These are phyloP conservation scores for Lachnellula cervina DNA, from an alignment of 2,329 filamentous ascomycete species.

Conservation along the genomic window DNA sequence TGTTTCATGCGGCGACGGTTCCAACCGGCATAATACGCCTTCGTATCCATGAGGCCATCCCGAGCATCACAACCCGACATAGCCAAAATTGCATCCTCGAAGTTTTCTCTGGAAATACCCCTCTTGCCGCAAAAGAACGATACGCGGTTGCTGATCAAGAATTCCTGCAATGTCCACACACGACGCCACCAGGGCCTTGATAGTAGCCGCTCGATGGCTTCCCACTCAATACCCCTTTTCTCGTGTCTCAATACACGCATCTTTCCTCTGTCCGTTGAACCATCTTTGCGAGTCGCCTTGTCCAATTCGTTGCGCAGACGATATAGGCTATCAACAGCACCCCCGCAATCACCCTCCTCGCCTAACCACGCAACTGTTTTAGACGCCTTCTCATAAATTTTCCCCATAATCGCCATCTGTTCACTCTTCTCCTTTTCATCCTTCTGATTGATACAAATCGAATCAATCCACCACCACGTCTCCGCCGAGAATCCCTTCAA, in stretches of 20 bases:
- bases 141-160: slow-evolving; percentile 1
- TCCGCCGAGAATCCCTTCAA: neutral
- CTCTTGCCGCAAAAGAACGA: slow-evolving; percentile 10
- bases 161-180: slow-evolving; percentile 15
- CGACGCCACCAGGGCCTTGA: slow-evolving; percentile 7
- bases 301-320: neutral
- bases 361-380: slow-evolving; percentile 12
- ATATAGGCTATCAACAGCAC: neutral
- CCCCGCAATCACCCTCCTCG: neutral
- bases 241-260: neutral
- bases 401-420: slow-evolving; percentile 13
- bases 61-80: neutral
- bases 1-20: slow-evolving; percentile 3
- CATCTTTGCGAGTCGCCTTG: neutral
- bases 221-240: neutral
- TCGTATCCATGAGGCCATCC: neutral
- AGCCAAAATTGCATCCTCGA: neutral
- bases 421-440: slow-evolving; percentile 3
- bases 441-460: slow-evolving; percentile 18
- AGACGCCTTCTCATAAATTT: slow-evolving; percentile 12
- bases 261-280: neutral
- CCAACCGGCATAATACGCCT: slow-evolving; percentile 2
- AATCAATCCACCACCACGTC: slow-evolving; percentile 18
- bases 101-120: neutral
- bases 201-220: slow-evolving; percentile 3